These are phyloP conservation scores for Pythium vanterpoolii DNA, from an alignment of 352 stramenopile genomes.

Conservation along the genomic window DNA sequence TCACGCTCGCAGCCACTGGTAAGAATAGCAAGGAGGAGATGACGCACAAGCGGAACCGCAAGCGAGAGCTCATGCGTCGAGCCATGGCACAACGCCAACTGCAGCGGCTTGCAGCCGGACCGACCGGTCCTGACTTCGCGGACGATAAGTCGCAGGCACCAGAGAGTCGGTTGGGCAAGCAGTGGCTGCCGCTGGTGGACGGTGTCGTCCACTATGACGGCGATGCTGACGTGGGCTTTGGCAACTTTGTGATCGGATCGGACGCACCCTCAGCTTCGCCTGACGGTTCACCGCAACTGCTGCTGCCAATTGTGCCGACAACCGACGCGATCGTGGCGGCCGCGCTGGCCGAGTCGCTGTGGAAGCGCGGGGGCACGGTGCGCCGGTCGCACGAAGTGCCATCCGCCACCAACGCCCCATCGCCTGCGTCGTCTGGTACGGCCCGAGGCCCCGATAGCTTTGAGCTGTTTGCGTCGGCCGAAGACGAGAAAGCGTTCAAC, in stretches of 20 bases:
- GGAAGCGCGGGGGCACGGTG: slow-evolving; percentile 39
- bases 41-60: slow-evolving; percentile 19
- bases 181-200: neutral
- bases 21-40: neutral
- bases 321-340: neutral
- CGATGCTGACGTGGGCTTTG: slow-evolving; percentile 13
- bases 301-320: neutral
- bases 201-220: neutral
- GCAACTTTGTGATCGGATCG: slow-evolving; percentile 20
- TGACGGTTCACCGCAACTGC: neutral
- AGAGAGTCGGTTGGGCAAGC: neutral
- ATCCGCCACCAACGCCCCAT: neutral
- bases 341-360: slow-evolving; percentile 40
- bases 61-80: slow-evolving; percentile 29
- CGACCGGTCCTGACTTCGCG: neutral
- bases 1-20: neutral
- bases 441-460: neutral
- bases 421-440: neutral
- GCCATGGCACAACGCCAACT: slow-evolving; percentile 27
- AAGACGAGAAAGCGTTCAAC: slow-evolving; percentile 33
- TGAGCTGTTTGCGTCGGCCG: slow-evolving; percentile 27
- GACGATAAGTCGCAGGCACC: neutral
- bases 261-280: neutral
- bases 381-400: neutral
- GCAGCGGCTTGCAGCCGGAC: slow-evolving; percentile 2